Base-by-base conservation (phyloP, 2,329 filamentous ascomycete species). In the Fusarium compactum region DNA sequence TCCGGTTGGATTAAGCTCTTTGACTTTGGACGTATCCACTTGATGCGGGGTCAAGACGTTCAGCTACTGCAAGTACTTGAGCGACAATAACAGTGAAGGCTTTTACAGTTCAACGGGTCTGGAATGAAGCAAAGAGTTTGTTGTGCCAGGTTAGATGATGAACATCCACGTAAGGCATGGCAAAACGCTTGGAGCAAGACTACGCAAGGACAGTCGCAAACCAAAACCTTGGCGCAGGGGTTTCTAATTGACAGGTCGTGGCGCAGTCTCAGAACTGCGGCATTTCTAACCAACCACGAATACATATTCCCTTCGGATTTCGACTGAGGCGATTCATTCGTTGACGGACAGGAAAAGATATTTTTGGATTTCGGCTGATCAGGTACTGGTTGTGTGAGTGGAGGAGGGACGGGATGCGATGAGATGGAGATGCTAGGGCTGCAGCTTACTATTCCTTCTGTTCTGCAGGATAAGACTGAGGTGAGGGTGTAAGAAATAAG, bases 291-390 rank as follows among this genome's bases (percentile, higher is more conserved):
- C 45, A 56, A 34, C 53, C 57, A 55, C 24, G 41, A 50, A 29
- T 25, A 20, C 18, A 27, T n/a, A 25, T 25, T 29, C 10, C 14
- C 22, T 53, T 18, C 12, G 4, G 24, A 12, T 43, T 15, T 40
- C 38, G 41, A 40, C 27, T 52, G 65, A 62, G 66, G 67, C 67
- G 56, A 55, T 41, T 56, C 24, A 55, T 51, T 38, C 18, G 34
- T 38, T 18, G 18, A 30, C 44, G 30, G 30, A 27, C 38, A 27
- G 24, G 18, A 46, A 30, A 16, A 55, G 51, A 62, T 70, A 68
- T 70, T 70, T 70, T 70, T 71, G 63, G 67, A 55, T 45, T 47
- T 34, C 22, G 54, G 66, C 52, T 66, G 66, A 70, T 66, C 61
- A 47, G 61, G 65, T 59, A 54, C 50, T 60, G 41, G 40, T 29